Conservation (phyloP, 164 flowering plant species). For the Sedum album region DNA sequence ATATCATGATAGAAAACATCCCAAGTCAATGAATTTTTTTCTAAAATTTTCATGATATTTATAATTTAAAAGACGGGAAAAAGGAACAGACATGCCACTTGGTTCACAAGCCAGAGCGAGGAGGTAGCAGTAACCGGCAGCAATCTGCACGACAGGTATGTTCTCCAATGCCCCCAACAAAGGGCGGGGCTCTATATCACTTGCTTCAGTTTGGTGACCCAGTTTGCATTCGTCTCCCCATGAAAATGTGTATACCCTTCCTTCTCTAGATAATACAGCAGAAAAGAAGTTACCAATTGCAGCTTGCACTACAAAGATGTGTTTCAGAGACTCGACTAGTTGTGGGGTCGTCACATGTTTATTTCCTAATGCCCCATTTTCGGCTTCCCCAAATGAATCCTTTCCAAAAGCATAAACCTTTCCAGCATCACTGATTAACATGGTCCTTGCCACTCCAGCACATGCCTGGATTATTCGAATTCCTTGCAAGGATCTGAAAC, state of each 20-base stretch:
- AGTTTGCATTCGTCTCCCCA: conserved; percentile 90
- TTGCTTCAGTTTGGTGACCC: conserved; percentile 87
- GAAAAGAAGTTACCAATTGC: conserved; percentile 97
- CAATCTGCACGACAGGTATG: conserved; percentile 87
- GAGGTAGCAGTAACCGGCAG: conserved; percentile 98
- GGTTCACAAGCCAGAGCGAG: conserved; percentile 89
- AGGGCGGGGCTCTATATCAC: conserved; percentile 76
- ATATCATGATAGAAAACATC: conserved; percentile 36
- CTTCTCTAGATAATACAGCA: conserved; percentile 93
- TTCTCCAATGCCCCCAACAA: conserved; percentile 78
- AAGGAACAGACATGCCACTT: conserved; percentile 68
- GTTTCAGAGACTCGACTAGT: conserved; percentile 71
- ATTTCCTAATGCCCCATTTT: conserved; percentile 35
- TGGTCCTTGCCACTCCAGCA: conserved; percentile 90
- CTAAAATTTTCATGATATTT: conserved; percentile 56
- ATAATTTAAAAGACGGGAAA: conserved; percentile 3
- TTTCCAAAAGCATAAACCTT: conserved; percentile 86
- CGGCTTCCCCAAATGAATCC: conserved; percentile 93
- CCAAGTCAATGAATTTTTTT: conserved; percentile 27
- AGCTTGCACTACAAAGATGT: conserved; percentile 91
- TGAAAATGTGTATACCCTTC: conserved; percentile 86
- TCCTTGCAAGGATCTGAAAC: conserved; percentile 82
- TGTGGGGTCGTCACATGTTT: conserved; percentile 58
- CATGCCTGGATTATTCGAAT: conserved; percentile 93
- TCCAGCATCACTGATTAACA: conserved; percentile 89